Percentiles rank a stretch among this genome's conserved stretches.
These are phyloP conservation scores for Lactarius trivialis DNA, from an alignment of 768 basidiomycete species.

Conservation along the genomic window DNA sequence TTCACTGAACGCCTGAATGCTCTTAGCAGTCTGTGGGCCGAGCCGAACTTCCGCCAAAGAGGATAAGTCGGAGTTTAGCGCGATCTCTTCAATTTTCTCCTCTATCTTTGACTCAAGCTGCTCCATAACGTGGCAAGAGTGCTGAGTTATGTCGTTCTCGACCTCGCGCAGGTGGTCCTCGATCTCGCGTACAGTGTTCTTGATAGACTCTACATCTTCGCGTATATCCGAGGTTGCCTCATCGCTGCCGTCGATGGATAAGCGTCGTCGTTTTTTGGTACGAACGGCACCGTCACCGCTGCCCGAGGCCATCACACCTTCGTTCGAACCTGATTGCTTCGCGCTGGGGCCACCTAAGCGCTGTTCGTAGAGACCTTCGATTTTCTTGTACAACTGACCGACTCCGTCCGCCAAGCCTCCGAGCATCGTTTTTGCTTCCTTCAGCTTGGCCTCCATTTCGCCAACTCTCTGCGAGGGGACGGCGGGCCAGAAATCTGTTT, in stretches of 20 bases:
- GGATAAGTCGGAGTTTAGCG: not conserved
- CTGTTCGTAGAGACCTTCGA: slow-evolving; percentile 5
- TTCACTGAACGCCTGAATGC: slow-evolving; percentile 7
- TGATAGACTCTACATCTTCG: slow-evolving; percentile 11
- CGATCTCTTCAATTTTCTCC: slow-evolving; percentile 21
- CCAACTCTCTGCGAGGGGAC: slow-evolving; percentile 27
- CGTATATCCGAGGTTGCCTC: slow-evolving; percentile 7
- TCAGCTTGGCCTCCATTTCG: slow-evolving; percentile 23
- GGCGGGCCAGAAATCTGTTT: slow-evolving; percentile 37
- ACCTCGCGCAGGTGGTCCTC: slow-evolving; percentile 18
- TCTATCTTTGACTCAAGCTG: slow-evolving; percentile 18
- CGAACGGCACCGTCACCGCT: not conserved
- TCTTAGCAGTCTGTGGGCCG: slow-evolving; percentile 1
- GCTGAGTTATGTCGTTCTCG: slow-evolving; percentile 21
- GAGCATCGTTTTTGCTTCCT: slow-evolving; percentile 29
- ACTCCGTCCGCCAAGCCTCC: slow-evolving; percentile 29
- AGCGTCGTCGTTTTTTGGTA: slow-evolving; percentile 12
- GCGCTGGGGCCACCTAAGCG: not conserved
- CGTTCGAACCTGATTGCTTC: not conserved
- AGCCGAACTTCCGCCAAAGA: not conserved
- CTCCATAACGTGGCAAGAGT: slow-evolving; percentile 13
- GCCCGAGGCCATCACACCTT: not conserved
- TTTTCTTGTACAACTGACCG: slow-evolving; percentile 16
- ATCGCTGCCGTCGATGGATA: not conserved
- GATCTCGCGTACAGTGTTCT: slow-evolving; percentile 14